A percentile compares a stretch with the other conserved stretches of the same genome.
phyloP scores from a whole-genome alignment of 768 basidiomycete genomes.

The Boletus tylopilopsis region DNA sequence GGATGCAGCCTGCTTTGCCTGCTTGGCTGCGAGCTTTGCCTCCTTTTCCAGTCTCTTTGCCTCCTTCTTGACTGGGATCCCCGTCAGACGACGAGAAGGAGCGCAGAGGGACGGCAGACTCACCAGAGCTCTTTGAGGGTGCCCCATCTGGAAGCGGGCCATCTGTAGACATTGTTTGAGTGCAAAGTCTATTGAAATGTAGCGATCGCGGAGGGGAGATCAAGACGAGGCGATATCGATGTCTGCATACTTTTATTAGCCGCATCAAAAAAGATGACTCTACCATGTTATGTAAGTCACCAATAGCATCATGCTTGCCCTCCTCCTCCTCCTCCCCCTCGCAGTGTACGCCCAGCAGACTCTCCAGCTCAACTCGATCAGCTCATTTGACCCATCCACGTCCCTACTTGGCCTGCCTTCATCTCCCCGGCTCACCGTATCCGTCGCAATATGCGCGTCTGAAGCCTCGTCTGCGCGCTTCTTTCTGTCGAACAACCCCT shows the following conservation, averaged over 20 bases:
- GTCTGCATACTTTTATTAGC: constrained; percentile 14
- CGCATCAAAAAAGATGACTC: constrained; percentile 1
- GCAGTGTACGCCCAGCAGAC: constrained; percentile 13
- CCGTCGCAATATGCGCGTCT: constrained; percentile 46
- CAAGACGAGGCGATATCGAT: constrained; percentile 17
- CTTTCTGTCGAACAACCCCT: constrained; percentile 52
- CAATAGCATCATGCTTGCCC: not conserved
- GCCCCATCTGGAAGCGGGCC: not conserved
- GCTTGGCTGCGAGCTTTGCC: constrained; percentile 71
- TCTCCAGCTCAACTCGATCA: constrained; percentile 37
- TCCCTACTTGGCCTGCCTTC: constrained; percentile 41
- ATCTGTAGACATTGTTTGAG: constrained; percentile 10
- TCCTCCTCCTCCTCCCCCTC: not conserved
- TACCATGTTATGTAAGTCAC: not conserved
- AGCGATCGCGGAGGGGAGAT: constrained; percentile 1
- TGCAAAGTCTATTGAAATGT: not conserved
- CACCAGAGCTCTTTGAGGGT: constrained; percentile 41
- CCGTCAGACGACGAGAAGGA: constrained; percentile 1
- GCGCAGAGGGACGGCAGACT: constrained; percentile 1
- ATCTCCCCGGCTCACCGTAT: constrained; percentile 39
- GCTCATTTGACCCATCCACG: constrained; percentile 31
- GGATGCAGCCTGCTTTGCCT: constrained; percentile 37
- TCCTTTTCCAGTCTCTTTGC: constrained; percentile 79
- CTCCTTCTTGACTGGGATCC: constrained; percentile 71
- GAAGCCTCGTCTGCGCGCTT: constrained; percentile 43